Percentiles rank a stretch among this genome's conserved stretches.
These are phyloP conservation scores for Phialophora expanda DNA, from an alignment of 2,329 filamentous ascomycete species.

Conservation along the genomic window DNA sequence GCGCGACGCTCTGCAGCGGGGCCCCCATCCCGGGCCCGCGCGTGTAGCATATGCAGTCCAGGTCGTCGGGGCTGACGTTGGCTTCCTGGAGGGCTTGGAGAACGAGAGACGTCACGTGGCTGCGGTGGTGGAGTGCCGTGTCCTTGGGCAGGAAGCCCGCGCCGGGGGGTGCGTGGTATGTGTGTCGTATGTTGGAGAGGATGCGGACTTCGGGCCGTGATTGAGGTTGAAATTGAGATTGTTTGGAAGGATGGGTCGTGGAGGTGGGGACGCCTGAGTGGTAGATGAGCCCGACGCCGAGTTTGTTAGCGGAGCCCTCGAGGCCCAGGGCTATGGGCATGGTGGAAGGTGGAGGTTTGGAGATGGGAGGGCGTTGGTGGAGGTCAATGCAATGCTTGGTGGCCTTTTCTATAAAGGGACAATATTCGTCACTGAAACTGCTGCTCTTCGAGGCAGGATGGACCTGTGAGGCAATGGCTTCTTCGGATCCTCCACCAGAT, in stretches of 20 bases:
- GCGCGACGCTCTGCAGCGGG: conserved; percentile 81
- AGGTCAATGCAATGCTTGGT: not conserved
- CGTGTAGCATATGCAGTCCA: conserved; percentile 95
- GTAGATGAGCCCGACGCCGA: conserved; percentile 85
- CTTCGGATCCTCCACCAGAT: not conserved
- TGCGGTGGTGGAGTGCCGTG: conserved; percentile 87
- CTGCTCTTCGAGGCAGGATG: not conserved
- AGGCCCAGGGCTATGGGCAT: conserved; percentile 67
- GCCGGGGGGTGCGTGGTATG: conserved; percentile 87
- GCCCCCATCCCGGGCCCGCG: conserved; percentile 96
- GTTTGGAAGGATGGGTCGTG: conserved; percentile 42
- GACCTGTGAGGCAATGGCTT: not conserved
- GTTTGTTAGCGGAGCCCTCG: conserved; percentile 97
- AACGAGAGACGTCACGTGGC: conserved; percentile 81
- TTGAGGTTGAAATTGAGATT: conserved; percentile 48
- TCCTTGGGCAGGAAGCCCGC: conserved; percentile 96
- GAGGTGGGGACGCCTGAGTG: conserved; percentile 62
- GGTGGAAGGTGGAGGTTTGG: not conserved
- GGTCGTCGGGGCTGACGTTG: conserved; percentile 63
- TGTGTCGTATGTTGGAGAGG: conserved; percentile 93
- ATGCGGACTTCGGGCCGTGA: conserved; percentile 57
- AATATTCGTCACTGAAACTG: not conserved
- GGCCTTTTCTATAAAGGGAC: not conserved
- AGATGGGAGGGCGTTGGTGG: too few species aligned
- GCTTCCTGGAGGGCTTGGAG: conserved; percentile 78